Conservation (phyloP, 768 basidiomycete species). For the Tulasnella sp. region DNA sequence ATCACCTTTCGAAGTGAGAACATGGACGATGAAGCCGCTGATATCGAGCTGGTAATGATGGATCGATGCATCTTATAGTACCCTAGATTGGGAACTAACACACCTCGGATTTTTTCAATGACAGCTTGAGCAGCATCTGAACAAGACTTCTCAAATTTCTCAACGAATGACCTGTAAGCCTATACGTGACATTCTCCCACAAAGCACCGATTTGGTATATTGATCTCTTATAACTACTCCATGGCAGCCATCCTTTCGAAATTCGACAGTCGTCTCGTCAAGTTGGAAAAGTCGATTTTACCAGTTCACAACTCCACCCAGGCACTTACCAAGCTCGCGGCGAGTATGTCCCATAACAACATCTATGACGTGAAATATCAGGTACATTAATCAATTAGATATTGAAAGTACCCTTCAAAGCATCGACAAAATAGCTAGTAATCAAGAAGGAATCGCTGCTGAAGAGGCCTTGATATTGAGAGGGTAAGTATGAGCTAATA, state of each 20-base stretch:
- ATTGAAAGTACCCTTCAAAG: constrained; percentile 66
- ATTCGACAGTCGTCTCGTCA: constrained; percentile 69
- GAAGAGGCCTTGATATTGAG: constrained; percentile 69
- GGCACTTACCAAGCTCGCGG: constrained; percentile 52
- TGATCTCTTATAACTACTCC: constrained; percentile 20
- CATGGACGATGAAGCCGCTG: constrained; percentile 54
- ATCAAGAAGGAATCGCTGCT: constrained; percentile 57
- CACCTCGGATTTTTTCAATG: neutral
- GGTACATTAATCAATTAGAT: constrained; percentile 33
- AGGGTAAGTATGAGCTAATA: constrained; percentile 38
- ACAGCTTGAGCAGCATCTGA: constrained; percentile 79
- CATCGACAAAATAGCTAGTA: constrained; percentile 67
- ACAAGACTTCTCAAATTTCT: constrained; percentile 74
- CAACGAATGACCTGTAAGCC: constrained; percentile 70
- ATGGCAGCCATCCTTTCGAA: constrained; percentile 64
- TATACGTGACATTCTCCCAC: neutral
- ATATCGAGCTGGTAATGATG: constrained; percentile 62
- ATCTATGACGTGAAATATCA: neutral
- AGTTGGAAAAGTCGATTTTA: constrained; percentile 72
- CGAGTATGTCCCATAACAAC: constrained; percentile 37
- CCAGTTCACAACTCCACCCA: constrained; percentile 74
- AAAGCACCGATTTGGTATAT: neutral
- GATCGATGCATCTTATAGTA: no score
- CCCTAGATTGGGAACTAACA: neutral
- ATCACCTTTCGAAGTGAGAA: neutral